Conservation (phyloP, 1,284 basidiomycete genomes). For the Apiotrichum mycotoxinovorans region DNA sequence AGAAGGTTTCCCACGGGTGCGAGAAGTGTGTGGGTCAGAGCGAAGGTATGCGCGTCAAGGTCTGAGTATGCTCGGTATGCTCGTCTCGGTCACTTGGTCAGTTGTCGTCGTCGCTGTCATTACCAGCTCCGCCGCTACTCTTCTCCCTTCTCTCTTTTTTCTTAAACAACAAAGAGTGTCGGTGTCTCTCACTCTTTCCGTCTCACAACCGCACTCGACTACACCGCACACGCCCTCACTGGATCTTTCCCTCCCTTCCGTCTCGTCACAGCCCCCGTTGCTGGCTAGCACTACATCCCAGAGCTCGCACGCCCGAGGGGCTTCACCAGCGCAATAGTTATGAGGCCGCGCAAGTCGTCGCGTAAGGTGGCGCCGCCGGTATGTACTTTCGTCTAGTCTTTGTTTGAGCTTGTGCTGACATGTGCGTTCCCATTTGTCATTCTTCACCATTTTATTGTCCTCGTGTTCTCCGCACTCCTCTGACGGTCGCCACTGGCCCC, state of each 20-base stretch:
- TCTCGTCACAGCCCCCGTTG: conserved; percentile 1
- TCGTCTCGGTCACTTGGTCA: too few relatives aligned
- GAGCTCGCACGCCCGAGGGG: not conserved
- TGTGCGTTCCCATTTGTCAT: not conserved
- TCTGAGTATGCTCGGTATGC: too few relatives aligned
- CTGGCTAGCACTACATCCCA: not conserved
- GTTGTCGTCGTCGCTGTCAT: not conserved
- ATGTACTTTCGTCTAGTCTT: not conserved
- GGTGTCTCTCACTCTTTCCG: too few relatives aligned
- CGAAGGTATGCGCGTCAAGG: not conserved
- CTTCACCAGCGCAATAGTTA: conserved; percentile 10
- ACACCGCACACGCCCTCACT: not conserved
- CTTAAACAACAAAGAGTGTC: not conserved
- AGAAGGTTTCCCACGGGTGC: not conserved
- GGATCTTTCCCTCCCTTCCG: not conserved
- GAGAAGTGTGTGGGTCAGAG: too few relatives aligned
- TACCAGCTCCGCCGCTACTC: not conserved
- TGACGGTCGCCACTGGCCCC: not conserved
- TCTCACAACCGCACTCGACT: too few relatives aligned
- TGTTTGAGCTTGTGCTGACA: conserved; percentile 1
- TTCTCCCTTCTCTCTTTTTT: not conserved
- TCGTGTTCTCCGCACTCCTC: too few relatives aligned
- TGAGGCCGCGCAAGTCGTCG: conserved; percentile 41
- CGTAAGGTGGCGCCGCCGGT: conserved; percentile 39
- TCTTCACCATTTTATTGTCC: not conserved